Percentiles rank a stretch among this genome's conserved stretches.
phyloP scores from a whole-genome alignment of 2,329 filamentous ascomycete species.

The Penicillium carneum region DNA sequence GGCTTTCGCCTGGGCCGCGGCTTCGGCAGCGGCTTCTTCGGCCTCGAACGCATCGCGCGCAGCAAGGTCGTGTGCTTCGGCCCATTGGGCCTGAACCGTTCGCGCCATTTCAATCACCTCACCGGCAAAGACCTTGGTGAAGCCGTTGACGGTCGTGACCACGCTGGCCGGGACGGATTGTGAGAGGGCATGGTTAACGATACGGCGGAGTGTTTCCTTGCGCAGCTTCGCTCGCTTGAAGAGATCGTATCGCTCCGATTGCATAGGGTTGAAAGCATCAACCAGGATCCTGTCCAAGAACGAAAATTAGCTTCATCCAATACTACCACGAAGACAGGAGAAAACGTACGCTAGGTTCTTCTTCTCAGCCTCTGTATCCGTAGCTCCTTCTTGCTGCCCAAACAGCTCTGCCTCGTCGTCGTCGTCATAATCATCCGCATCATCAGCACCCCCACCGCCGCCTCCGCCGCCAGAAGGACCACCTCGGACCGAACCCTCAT shows the following conservation, averaged over 20 bases:
- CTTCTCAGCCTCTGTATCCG: conserved; percentile 60
- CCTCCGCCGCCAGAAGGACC: conserved; percentile 37
- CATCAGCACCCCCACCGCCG: conserved; percentile 55
- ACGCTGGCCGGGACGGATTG: conserved; percentile 71
- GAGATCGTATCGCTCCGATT: conserved; percentile 58
- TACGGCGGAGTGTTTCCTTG: conserved; percentile 59
- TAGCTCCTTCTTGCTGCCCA: conserved; percentile 53
- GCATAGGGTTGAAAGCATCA: conserved; percentile 57
- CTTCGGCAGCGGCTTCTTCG: conserved; percentile 63
- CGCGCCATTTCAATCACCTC: conserved; percentile 71
- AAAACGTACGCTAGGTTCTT: conserved; percentile 58
- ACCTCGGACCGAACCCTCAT: conserved; percentile 44
- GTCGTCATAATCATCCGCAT: conserved; percentile 60
- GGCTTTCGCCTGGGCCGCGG: conserved; percentile 40
- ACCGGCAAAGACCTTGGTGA: conserved; percentile 71
- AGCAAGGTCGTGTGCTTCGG: conserved; percentile 59
- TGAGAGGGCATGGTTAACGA: conserved; percentile 72
- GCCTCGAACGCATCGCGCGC: conserved; percentile 64
- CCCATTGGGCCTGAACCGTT: conserved; percentile 65
- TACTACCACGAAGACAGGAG: conserved; percentile 5
- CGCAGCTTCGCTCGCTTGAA: conserved; percentile 60
- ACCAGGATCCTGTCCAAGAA: conserved; percentile 49
- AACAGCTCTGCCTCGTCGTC: conserved; percentile 57
- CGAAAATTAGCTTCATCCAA: conserved; percentile 19
- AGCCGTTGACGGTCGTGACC: conserved; percentile 69